phyloP scores from a whole-genome alignment of 2,329 filamentous ascomycete genomes.

The Aspergillus unguis region DNA sequence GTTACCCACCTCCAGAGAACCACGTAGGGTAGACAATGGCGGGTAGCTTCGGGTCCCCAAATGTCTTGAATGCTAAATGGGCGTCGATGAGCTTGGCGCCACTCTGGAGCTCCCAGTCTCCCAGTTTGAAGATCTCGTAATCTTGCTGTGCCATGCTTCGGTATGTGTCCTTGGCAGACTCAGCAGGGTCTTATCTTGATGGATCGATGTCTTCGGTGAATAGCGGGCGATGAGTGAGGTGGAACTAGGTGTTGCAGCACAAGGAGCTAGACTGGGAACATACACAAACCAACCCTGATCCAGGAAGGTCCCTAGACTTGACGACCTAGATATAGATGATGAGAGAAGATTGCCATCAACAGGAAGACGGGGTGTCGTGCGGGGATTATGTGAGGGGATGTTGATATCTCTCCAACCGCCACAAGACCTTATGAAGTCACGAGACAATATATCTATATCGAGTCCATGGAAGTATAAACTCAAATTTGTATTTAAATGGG shows the following conservation, averaged over 20 bases:
- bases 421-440: background rate
- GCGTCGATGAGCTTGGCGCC: slow-evolving; percentile 62
- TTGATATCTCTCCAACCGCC: background rate
- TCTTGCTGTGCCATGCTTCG: slow-evolving; percentile 25
- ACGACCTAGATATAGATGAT: background rate
- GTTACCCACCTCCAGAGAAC: slow-evolving; percentile 60
- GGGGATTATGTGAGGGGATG: background rate
- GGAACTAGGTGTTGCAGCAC: too few relatives aligned
- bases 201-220: too few relatives aligned
- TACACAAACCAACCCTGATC: too few relatives aligned
- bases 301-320: background rate
- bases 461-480: background rate
- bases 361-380: background rate
- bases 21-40: slow-evolving; percentile 74
- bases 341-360: background rate
- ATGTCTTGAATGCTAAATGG: slow-evolving; percentile 73
- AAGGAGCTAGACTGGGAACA: too few relatives aligned
- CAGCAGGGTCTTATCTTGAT: too few relatives aligned
- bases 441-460: background rate
- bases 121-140: slow-evolving; percentile 56
- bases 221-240: too few relatives aligned
- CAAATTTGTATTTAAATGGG: too few relatives aligned
- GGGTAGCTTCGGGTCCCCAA: slow-evolving; percentile 60
- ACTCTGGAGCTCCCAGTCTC: slow-evolving; percentile 64
- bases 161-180: too few relatives aligned